Conservation (phyloP, 352 stramenopile genomes). For the Phytopythium helicoides region DNA sequence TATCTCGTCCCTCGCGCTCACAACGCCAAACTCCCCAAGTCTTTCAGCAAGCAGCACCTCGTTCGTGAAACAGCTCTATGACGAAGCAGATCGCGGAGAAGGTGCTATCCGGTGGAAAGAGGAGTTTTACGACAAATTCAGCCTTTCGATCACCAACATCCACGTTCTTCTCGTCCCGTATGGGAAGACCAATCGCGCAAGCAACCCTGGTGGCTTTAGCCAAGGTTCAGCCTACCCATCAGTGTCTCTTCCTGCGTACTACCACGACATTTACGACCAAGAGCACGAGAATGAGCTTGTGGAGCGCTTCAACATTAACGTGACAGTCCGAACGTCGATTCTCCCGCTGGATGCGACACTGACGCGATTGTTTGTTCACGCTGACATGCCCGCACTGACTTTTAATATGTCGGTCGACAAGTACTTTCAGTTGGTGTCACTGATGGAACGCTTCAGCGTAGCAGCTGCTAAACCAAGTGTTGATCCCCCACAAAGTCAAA, state of each 20-base stretch:
- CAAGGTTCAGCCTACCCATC: slow-evolving; percentile 19
- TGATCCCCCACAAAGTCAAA: background rate
- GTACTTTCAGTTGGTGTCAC: slow-evolving; percentile 64
- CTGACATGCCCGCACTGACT: slow-evolving; percentile 75
- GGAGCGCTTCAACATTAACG: slow-evolving; percentile 86
- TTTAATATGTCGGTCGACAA: slow-evolving; percentile 87
- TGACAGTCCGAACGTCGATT: slow-evolving; percentile 81
- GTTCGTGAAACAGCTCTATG: slow-evolving; percentile 85
- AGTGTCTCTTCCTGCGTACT: slow-evolving; percentile 40
- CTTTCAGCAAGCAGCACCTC: slow-evolving; percentile 60
- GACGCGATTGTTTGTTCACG: slow-evolving; percentile 80
- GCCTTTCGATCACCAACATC: slow-evolving; percentile 76
- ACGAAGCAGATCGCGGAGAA: slow-evolving; percentile 83
- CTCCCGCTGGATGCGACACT: slow-evolving; percentile 82
- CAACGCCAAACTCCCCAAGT: slow-evolving; percentile 42
- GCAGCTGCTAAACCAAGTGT: slow-evolving; percentile 8
- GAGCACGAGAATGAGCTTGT: slow-evolving; percentile 76
- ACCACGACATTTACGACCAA: slow-evolving; percentile 36
- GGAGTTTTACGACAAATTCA: slow-evolving; percentile 91
- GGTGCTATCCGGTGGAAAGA: slow-evolving; percentile 87
- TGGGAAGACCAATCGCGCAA: slow-evolving; percentile 36
- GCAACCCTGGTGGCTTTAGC: slow-evolving; percentile 12
- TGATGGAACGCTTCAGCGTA: slow-evolving; percentile 62
- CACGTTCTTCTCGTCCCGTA: slow-evolving; percentile 81
- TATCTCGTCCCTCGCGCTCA: slow-evolving; percentile 36